phyloP scores from a whole-genome alignment of 2,329 filamentous ascomycete species.

The Talaromyces sp. region DNA sequence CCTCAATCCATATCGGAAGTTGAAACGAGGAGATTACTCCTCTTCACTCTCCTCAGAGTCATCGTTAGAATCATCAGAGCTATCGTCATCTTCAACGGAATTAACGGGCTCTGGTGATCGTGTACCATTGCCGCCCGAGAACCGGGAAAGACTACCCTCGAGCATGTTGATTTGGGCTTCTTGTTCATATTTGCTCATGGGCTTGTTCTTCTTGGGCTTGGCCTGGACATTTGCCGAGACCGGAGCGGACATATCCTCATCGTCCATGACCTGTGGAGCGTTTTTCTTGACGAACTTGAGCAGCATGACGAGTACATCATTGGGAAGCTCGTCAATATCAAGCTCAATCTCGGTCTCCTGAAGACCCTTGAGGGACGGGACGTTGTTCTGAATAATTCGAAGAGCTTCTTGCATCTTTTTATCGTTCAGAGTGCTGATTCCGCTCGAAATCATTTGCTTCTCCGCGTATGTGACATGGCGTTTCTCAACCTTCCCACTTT shows the following conservation, averaged over 20 bases:
- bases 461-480: slow-evolving; percentile 70
- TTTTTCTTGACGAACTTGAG: slow-evolving; percentile 49
- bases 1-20: too few species aligned
- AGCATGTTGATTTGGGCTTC: slow-evolving; percentile 50
- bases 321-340: slow-evolving; percentile 49
- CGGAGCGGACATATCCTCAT: slow-evolving; percentile 31
- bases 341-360: slow-evolving; percentile 48
- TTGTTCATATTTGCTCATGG: slow-evolving; percentile 51
- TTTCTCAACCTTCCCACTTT: slow-evolving; percentile 46
- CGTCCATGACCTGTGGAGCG: slow-evolving; percentile 42
- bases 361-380: slow-evolving; percentile 64
- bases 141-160: slow-evolving; percentile 45
- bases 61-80: slow-evolving; percentile 48
- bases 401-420: slow-evolving; percentile 76
- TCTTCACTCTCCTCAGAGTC: slow-evolving; percentile 51
- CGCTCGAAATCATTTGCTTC: slow-evolving; percentile 86
- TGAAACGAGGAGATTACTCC: slow-evolving; percentile 34
- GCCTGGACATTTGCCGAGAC: slow-evolving; percentile 33
- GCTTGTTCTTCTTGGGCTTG: slow-evolving; percentile 51
- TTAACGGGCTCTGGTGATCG: slow-evolving; percentile 42
- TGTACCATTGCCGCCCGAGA: slow-evolving; percentile 40
- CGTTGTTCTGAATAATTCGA: slow-evolving; percentile 81
- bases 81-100: slow-evolving; percentile 44
- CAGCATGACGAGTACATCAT: slow-evolving; percentile 44
- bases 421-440: slow-evolving; percentile 76